Evolutionary conservation across 306 rosid species (phyloP).

Genomic region (Cucurbita ficifolia): DNA sequence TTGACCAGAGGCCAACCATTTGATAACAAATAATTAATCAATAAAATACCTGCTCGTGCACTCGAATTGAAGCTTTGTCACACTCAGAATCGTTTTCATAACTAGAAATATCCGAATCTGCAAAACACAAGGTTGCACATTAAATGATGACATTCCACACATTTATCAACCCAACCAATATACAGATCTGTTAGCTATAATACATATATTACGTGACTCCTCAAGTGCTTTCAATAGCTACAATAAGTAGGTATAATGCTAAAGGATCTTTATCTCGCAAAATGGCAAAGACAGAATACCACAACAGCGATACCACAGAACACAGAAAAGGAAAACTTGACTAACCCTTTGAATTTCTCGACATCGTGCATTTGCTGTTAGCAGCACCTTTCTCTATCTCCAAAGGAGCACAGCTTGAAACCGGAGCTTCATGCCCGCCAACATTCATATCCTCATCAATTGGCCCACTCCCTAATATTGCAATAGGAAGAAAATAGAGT

Average conservation of each 20-base stretch:
- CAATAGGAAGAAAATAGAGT: background rate
- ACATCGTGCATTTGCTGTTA: conserved; percentile 21
- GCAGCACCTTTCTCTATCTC: conserved; percentile 39
- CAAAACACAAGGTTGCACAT: background rate
- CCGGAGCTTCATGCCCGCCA: conserved; percentile 61
- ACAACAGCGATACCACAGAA: background rate
- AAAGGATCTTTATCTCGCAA: background rate
- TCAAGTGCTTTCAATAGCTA: background rate
- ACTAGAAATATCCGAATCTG: conserved; percentile 43
- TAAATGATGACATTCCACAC: background rate
- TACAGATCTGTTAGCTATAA: background rate
- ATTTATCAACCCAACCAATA: background rate
- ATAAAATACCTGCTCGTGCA: conserved; percentile 29
- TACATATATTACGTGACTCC: background rate
- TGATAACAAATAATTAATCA: background rate
- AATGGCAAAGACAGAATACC: background rate
- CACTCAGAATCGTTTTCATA: conserved; percentile 42
- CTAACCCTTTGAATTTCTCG: conserved; percentile 36
- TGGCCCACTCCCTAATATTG: conserved; percentile 40
- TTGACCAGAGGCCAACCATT: background rate
- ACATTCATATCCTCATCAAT: conserved; percentile 61
- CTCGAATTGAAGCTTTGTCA: conserved; percentile 29
- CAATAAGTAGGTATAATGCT: background rate
- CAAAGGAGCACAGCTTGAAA: conserved; percentile 46
- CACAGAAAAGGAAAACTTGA: conserved; percentile 3